Evolutionary conservation across 2,329 filamentous ascomycete species (phyloP), one percentile per base, ranked within the genome.

Genomic region (Colletotrichum sp.): DNA sequence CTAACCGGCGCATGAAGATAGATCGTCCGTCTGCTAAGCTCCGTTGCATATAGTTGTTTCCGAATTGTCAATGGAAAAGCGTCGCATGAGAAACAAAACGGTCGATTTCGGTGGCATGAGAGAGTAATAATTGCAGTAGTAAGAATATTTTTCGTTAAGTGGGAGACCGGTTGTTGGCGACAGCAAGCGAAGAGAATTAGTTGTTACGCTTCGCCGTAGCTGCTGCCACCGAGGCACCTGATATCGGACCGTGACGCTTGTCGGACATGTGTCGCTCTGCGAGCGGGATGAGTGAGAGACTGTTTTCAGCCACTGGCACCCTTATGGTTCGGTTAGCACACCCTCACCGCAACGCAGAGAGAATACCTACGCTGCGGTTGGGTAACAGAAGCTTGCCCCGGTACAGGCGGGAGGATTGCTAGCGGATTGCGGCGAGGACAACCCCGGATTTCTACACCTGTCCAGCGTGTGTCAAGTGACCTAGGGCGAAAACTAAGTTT

Each of bases 401-500:
- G 34, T 28, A 21, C 15, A 69, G 36, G 39, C 68, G 52, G 36
- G 62, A 75, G 28, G 68, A 24, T n/a, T 34, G 36, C 30, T 55
- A 44, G 18, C 18, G 36, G 18, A 60, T 39, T 18, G 63, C 18
- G 44, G 32, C 72, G 57, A 63, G 72, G 72, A 71, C 24, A 49
- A n/a, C 49, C 62, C 63, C 36, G 26, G 21, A 68, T 55, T 32
- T 26, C 57, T 26, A 64, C 69, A 68, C 57, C 32, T 73, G 39
- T 64, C 69, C 57, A 28, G 63, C 57, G 67, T 63, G 73, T 62
- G 69, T 76, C 73, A 73, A 76, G 69, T 69, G 26, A 69, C 59
- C 62, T 32, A 66, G 57, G 52, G 73, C 69, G 55, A 59, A 68
- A 72, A 72, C 69, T 63, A 63, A 75, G 69, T 68, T 75, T 72